Base-by-base conservation (phyloP, 306 rosid species). In the Citrullus mucosospermus region DNA sequence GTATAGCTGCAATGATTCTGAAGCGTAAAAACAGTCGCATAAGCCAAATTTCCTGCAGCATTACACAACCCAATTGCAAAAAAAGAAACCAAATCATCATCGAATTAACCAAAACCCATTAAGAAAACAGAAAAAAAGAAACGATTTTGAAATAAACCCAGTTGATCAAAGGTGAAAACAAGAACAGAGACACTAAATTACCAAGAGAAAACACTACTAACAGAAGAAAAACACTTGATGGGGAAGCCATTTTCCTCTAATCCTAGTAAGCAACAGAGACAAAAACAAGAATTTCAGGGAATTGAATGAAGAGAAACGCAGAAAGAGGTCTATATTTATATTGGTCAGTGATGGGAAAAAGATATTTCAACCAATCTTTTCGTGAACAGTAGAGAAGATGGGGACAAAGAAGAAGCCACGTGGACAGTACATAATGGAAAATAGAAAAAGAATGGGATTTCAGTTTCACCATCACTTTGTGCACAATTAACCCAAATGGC, bases 1-100 rank as follows among this genome's bases (percentile, higher is more conserved):
- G 93, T 86, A 82, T 89, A 39, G 25, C 76, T 70, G 85, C 98
- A 92, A 3, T 58, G 89, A 44, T 95, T 95, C 32, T 89, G 81
- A 9, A 95, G 78, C 9, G 89, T 88, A 71, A 95, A 86, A 0
- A 81, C 51, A 0, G 96, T 87, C 15, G 87, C 90, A 16, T 28
- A 79, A 25, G 84, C 88, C 30, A 74, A 53, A 34, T 83, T 78
- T 1, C 87, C 93, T 81, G 89, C 72, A 88, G 82, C 56, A 56
- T 44, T 13, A 12, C 53, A 20, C 44, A 76, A 5, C 20, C 67
- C 79, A 74, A 50, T 4, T 30, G 30, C 39, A 14, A 25, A 14
- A 71, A 48, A 50, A 30, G 3, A 7, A 4, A 10, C 0, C 25
- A 9, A 70, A 48, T 20, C 53, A 44, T 41, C 9, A 68, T 68